Base-by-base conservation (phyloP, 2,329 filamentous ascomycete genomes). In the Penicillium sp. region DNA sequence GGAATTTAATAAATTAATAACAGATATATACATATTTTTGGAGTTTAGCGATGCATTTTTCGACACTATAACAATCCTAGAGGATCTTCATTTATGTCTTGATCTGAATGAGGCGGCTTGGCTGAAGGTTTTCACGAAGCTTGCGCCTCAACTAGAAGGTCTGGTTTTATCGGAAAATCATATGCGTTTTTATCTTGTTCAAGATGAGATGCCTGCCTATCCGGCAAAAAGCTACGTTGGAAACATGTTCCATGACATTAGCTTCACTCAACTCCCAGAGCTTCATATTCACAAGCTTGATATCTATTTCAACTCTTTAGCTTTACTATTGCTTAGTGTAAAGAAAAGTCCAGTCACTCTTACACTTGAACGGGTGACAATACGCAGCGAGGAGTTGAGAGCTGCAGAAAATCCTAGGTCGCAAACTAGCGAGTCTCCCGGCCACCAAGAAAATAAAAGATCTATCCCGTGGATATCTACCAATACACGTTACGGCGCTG, bases 21-120 rank as follows among this genome's bases (percentile, higher is more conserved):
- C n/a, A n/a, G n/a, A n/a, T n/a, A n/a, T n/a, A n/a, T n/a, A n/a
- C n/a, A n/a, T n/a, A n/a, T n/a, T n/a, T n/a, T n/a, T n/a, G n/a
- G n/a, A n/a, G n/a, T n/a, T n/a, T n/a, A n/a, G n/a, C n/a, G n/a
- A n/a, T n/a, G n/a, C n/a, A n/a, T n/a, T n/a, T n/a, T n/a, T n/a
- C n/a, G n/a, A n/a, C n/a, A n/a, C n/a, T n/a, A n/a, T n/a, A n/a
- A n/a, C n/a, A n/a, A n/a, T n/a, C 37, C 37, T 56, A 3, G 44
- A 56, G 37, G 54, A 53, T 36, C 49, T 56, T 52, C 49, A 56
- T 53, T 43, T 56, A 37, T 56, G 49, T 9, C 49, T 52, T 25
- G 49, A 52, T 56, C 49, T 56, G 26, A 17, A 49, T 53, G 17
- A 47, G 49, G 25, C 49, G 6, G 25, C 37, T 44, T 56, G 54